Evolutionary conservation across 345 rosid genomes (phyloP).

Genomic region (Dipteronia sinensis): DNA sequence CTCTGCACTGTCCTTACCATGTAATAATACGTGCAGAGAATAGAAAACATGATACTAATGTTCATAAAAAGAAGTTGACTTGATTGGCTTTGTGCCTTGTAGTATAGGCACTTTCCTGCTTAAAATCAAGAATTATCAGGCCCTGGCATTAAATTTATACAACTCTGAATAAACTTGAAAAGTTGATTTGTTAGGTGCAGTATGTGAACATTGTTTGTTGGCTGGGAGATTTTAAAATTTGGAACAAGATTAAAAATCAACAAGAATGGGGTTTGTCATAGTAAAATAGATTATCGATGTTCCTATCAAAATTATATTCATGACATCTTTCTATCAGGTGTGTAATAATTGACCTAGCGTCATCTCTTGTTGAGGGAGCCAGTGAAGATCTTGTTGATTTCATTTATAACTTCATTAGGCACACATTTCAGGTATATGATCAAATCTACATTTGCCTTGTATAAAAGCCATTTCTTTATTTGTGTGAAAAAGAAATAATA

Average conservation of each 20-base stretch:
- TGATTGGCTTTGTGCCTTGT: neutral
- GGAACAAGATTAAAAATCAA: neutral
- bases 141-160: neutral
- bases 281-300: neutral
- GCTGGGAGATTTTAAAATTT: neutral
- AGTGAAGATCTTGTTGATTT: constrained; percentile 64
- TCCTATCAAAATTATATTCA: neutral
- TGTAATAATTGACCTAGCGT: constrained; percentile 66
- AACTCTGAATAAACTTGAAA: constrained; percentile 3
- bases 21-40: neutral
- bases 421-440: constrained; percentile 58
- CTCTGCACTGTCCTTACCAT: neutral
- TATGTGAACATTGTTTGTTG: neutral
- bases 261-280: neutral
- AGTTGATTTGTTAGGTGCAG: neutral
- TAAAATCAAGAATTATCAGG: neutral
- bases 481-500: neutral
- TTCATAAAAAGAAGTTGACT: neutral
- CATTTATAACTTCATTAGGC: constrained; percentile 60
- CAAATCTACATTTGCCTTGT: neutral
- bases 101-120: neutral
- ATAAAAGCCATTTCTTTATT: neutral
- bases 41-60: neutral
- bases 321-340: constrained; percentile 27
- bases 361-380: constrained; percentile 75